Base-by-base conservation (phyloP, 495 filamentous ascomycete species). In the Letharia columbiana region DNA sequence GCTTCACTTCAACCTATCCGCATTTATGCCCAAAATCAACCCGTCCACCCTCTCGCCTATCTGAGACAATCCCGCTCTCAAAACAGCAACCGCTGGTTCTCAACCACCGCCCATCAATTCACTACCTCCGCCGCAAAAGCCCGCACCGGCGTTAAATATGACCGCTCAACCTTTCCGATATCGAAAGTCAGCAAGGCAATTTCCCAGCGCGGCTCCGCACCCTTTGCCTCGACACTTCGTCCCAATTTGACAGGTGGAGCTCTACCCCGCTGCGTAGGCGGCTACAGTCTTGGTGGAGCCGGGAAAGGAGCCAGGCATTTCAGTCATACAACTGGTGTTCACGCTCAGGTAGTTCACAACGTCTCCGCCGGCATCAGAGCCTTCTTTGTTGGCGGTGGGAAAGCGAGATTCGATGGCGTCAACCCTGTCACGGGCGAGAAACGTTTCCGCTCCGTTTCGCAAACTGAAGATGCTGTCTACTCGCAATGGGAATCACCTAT, bases 231-330 rank as follows among this genome's bases (percentile, higher is more conserved):
- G 1, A 89, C 93, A 35, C 86, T 98, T 9, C 89, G 94, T 11
- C 94, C 94, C 6, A 97, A 95, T 70, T 79, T 98, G 56, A 96
- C 91, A 1, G 94, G 93, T 35, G 94, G 94, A 47, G 87, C 90
- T 9, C 77, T 98, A 44, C 84, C 88, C 45, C 86, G 94, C 39
- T 90, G 91, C 18, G 89, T 92, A 20, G 90, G 92, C 64, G 94
- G 94, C 4, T 98, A 98, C 77, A 80, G 83, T 39, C 74, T 91
- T 23, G 88, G 89, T 31, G 82, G 83, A 60, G 89, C 88, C 28
- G 82, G 89, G 23, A 75, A 68, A 35, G 87, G 90, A 44, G 87
- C 86, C 20, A 83, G 94, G 59, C 92, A 90, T 76, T 98, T 98
- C 80, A 93, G 90, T 2, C 93, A 97, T 75, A 86, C 86, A 0